A percentile compares a stretch with the other conserved stretches of the same genome.
Evolutionary conservation across 148 eudicot species (phyloP).

Genomic region (Silene latifolia): DNA sequence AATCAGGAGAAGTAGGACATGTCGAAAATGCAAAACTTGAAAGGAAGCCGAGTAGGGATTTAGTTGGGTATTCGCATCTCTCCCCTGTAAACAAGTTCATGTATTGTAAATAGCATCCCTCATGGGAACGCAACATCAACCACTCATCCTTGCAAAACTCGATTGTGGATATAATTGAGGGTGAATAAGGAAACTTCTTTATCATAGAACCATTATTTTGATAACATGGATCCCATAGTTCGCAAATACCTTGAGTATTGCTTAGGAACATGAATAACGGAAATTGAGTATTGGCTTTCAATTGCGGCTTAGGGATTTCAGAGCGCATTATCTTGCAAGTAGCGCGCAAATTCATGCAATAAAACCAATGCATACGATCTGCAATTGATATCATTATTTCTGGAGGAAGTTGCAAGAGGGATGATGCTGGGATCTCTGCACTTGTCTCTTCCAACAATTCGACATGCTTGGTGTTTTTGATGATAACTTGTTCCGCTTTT

Average conservation of each 20-base stretch:
- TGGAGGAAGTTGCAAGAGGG: not conserved
- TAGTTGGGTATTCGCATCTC: not conserved
- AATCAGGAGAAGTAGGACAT: conserved; percentile 6
- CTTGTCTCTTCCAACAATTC: too few species aligned
- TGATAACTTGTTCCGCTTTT: too few species aligned
- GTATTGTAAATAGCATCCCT: not conserved
- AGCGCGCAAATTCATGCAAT: conserved; percentile 5
- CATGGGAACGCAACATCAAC: conserved; percentile 1
- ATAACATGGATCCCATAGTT: too few species aligned
- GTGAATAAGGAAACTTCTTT: not conserved
- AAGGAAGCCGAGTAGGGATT: accelerated
- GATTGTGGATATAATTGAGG: not conserved
- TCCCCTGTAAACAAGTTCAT: not conserved
- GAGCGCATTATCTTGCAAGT: not conserved
- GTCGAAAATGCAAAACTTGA: conserved; percentile 11
- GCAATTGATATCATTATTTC: not conserved
- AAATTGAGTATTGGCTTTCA: not conserved
- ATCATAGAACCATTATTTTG: too few species aligned
- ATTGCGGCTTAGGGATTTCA: not conserved
- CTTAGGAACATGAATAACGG: not conserved
- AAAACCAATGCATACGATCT: conserved; percentile 4
- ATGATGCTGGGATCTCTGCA: too few species aligned
- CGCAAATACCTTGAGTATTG: too few species aligned
- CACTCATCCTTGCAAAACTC: conserved; percentile 11
- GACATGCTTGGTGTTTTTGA: too few species aligned